Evolutionary conservation across 805 yeast species (phyloP).

Genomic region (Cyberlindnera amylophila): DNA sequence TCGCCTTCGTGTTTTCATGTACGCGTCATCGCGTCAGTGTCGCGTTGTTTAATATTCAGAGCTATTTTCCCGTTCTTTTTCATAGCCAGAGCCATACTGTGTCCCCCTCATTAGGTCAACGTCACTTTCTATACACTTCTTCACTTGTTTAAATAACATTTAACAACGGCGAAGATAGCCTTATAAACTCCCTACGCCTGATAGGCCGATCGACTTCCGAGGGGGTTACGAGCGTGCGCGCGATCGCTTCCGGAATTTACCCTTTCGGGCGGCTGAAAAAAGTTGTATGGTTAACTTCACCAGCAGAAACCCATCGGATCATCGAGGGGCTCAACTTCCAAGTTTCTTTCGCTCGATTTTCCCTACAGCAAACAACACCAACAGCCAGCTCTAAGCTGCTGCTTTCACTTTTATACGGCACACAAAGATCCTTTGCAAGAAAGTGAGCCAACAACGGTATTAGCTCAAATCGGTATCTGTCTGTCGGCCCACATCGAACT

Average conservation of each 20-base stretch:
- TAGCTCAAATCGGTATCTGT: too few relatives aligned
- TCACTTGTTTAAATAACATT: neutral
- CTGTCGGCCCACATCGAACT: too few relatives aligned
- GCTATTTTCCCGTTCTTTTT: too few relatives aligned
- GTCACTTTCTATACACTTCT: neutral
- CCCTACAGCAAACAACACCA: neutral
- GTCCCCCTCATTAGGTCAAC: too few relatives aligned
- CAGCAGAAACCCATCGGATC: constrained; percentile 6
- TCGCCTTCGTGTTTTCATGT: constrained; percentile 1
- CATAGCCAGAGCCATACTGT: too few relatives aligned
- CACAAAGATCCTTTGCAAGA: neutral
- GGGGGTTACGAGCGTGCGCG: constrained; percentile 6
- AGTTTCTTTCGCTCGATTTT: too few relatives aligned
- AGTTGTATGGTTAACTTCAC: neutral
- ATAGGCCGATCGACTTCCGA: neutral
- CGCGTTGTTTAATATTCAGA: constrained; percentile 1
- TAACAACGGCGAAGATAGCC: neutral
- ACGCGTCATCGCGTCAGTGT: constrained; percentile 2
- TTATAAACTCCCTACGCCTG: neutral
- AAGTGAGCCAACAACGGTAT: too few relatives aligned
- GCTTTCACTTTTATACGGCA: too few relatives aligned
- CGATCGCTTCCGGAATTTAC: constrained; percentile 6
- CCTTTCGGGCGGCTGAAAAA: constrained; percentile 6
- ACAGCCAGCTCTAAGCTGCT: too few relatives aligned
- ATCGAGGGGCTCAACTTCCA: neutral